Evolutionary conservation across 2,329 filamentous ascomycete species (phyloP).

Genomic region (Neopestalotiopsis clavispora): DNA sequence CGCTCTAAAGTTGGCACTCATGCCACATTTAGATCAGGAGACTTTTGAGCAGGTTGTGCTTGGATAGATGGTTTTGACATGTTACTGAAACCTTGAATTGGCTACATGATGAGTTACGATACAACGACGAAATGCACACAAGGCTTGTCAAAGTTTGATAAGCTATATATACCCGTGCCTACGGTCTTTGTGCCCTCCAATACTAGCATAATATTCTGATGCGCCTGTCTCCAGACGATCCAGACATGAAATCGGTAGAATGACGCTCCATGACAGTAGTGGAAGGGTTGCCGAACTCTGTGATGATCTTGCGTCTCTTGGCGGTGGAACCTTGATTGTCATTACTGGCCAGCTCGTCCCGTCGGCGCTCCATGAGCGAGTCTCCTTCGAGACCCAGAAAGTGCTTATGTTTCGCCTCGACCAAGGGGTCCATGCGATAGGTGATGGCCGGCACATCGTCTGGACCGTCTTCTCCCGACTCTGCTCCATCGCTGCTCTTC

Average conservation of each 20-base stretch:
- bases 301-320: slow-evolving; percentile 4
- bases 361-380: background rate
- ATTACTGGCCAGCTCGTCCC: background rate
- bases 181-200: background rate
- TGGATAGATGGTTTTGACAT: slow-evolving; percentile 31
- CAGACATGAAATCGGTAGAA: background rate
- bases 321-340: background rate
- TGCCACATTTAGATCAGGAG: slow-evolving; percentile 48
- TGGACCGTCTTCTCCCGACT: background rate
- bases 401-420: background rate
- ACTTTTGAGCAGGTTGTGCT: slow-evolving; percentile 55
- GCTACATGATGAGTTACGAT: slow-evolving; percentile 7
- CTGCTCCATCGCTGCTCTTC: background rate
- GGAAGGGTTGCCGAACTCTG: background rate
- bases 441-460: background rate
- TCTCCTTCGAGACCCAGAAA: background rate
- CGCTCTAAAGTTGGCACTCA: slow-evolving; percentile 53
- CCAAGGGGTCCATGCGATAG: background rate
- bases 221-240: background rate
- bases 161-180: background rate
- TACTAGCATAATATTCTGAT: background rate
- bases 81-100: background rate
- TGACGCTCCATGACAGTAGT: background rate
- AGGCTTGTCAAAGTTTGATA: background rate
- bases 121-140: background rate